Base-by-base conservation (phyloP, 108 stramenopile genomes). In the Cylindrotheca closterium region DNA sequence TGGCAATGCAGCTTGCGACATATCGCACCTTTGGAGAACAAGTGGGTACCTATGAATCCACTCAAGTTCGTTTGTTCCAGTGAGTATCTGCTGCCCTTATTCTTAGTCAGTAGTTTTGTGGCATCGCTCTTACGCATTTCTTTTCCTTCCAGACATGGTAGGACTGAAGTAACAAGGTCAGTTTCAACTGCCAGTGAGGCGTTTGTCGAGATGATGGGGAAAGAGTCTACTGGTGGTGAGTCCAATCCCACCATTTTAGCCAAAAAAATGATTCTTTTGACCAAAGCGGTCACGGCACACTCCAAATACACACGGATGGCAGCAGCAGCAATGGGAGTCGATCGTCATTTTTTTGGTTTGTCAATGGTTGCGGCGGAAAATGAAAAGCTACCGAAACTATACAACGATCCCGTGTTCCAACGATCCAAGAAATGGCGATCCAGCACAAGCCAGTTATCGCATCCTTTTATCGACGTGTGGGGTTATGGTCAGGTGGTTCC, bases 401-500 rank as follows among this genome's bases (percentile, higher is more conserved):
- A 79, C 60, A 69, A 59, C 28, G 77, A 94, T 72, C 83, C 84
- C 21, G 31, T 84, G 51, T 88, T 75, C 68, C 53, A 60, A 21
- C 72, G 76, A 12, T 64, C 83, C 45, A 94, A 91, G 73, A 77
- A 71, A 55, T 94, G 90, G 89, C 73, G 83, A 50, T 75, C 86
- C 34, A 79, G 77, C 47, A 91, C 93, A 0, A 86, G 85, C 55
- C 81, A 86, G 29, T 65, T 91, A 33, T 81, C 89, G 21, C 86
- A 93, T 72, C 85, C 86, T 59, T 1, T 58, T 15, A 65, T 74
- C 50, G 85, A 88, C 51, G 67, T 74, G 28, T 88, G 87, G 87
- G 92, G 92, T 0, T 93, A 81, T 67, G 92, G 92, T 22, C 88
- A 87, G 51, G 92, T 93, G 29, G 85, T 87, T 15, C 84, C 86